Percentiles rank a stretch among this genome's conserved stretches.
phyloP scores from a whole-genome alignment of 306 rosid species.

The Vigna reflexopilosa region DNA sequence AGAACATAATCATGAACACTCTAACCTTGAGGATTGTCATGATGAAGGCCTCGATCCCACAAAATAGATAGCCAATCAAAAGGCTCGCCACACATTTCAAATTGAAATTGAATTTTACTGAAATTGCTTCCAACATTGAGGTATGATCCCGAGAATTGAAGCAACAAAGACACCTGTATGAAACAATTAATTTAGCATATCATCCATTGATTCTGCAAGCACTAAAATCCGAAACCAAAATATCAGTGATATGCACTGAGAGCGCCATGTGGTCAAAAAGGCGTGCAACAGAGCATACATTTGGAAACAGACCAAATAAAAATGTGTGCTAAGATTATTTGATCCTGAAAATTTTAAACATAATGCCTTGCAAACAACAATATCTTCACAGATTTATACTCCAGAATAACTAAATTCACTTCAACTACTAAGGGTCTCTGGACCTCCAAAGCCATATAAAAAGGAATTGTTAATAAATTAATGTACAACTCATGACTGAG shows the following conservation, averaged over 20 bases:
- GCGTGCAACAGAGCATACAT: neutral
- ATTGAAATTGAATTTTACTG: slow-evolving; percentile 50
- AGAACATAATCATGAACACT: slow-evolving; percentile 41
- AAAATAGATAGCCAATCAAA: slow-evolving; percentile 83
- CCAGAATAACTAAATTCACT: slow-evolving; percentile 22
- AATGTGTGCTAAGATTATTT: slow-evolving; percentile 4
- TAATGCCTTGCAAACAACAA: slow-evolving; percentile 3
- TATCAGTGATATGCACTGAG: slow-evolving; percentile 16
- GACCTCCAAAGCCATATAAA: neutral
- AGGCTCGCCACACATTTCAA: slow-evolving; percentile 57
- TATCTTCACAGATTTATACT: slow-evolving; percentile 20
- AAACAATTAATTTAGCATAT: slow-evolving; percentile 39
- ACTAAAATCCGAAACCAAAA: slow-evolving; percentile 31
- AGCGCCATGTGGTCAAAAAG: neutral
- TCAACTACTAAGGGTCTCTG: slow-evolving; percentile 18
- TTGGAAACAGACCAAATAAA: slow-evolving; percentile 1
- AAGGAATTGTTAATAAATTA: slow-evolving; percentile 1
- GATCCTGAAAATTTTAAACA: slow-evolving; percentile 9
- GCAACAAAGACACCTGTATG: slow-evolving; percentile 77
- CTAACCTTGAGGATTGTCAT: slow-evolving; percentile 91
- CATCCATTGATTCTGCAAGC: slow-evolving; percentile 26
- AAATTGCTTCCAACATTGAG: slow-evolving; percentile 46
- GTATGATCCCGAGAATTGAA: slow-evolving; percentile 62
- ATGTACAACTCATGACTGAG: slow-evolving; percentile 2
- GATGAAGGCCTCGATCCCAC: slow-evolving; percentile 93